These are phyloP conservation scores for Colletotrichum eremochloae DNA, from an alignment of 2,329 filamentous ascomycete genomes.

Conservation along the genomic window DNA sequence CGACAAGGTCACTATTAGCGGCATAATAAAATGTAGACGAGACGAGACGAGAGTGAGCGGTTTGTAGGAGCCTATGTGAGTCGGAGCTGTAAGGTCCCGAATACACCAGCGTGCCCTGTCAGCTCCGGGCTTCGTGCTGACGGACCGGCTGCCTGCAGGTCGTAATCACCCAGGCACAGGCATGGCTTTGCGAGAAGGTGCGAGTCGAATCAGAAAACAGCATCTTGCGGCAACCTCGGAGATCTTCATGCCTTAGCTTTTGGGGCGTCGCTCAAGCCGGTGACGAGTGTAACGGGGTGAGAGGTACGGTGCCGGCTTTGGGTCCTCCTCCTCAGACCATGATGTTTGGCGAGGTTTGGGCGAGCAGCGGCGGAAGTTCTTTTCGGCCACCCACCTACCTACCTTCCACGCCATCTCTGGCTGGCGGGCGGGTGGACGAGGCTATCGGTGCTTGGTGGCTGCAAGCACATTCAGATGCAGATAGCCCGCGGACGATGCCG, in stretches of 20 bases:
- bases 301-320: constrained; percentile 16
- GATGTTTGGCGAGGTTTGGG: constrained; percentile 19
- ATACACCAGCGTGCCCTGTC: constrained; percentile 9
- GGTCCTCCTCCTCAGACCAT: constrained; percentile 5
- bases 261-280: constrained; percentile 21
- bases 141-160: constrained; percentile 24
- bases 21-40: not conserved
- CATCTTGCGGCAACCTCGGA: constrained; percentile 32
- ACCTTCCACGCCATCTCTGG: constrained; percentile 6
- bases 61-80: constrained; percentile 4
- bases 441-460: constrained; percentile 7
- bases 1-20: not conserved
- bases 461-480: not conserved
- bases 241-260: constrained; percentile 28
- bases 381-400: not conserved
- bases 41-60: not conserved
- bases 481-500: not conserved
- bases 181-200: constrained; percentile 3
- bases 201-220: constrained; percentile 20
- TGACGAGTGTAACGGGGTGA: constrained; percentile 27
- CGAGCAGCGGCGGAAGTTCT: constrained; percentile 24
- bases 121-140: constrained; percentile 22
- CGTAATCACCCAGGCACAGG: not conserved
- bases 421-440: not conserved
- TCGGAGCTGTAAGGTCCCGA: constrained; percentile 42